phyloP scores from a whole-genome alignment of 1,284 basidiomycete species.

The Cutaneotrichosporon spelunceum region DNA sequence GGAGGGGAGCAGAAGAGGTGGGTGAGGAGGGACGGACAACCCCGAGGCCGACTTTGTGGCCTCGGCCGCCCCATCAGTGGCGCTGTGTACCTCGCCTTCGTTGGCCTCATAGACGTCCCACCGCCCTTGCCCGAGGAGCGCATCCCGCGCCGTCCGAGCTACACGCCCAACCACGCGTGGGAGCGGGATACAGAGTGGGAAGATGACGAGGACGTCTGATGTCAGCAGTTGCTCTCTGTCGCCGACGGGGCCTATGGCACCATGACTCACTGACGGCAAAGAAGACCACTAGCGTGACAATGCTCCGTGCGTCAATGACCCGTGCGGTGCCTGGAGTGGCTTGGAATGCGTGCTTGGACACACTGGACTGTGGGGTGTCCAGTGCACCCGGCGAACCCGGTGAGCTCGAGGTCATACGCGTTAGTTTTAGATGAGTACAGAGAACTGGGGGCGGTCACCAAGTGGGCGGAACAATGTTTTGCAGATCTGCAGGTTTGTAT shows the following conservation, averaged over 20 bases:
- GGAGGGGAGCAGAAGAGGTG: not conserved
- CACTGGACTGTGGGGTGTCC: not conserved
- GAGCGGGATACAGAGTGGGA: constrained; percentile 16
- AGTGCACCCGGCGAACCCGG: not conserved
- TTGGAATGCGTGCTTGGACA: not conserved
- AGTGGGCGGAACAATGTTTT: not conserved
- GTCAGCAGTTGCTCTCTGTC: constrained; percentile 1
- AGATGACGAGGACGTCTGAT: constrained; percentile 21
- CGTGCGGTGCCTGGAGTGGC: constrained; percentile 2
- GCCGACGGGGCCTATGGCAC: too few species aligned
- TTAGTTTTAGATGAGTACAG: not conserved
- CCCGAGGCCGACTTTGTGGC: not conserved
- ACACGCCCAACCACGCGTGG: constrained; percentile 3
- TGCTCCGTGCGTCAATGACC: constrained; percentile 51
- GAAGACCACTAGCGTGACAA: constrained; percentile 69
- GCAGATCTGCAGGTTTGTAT: not conserved
- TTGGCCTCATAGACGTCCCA: not conserved
- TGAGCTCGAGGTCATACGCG: not conserved
- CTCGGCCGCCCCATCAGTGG: too few species aligned
- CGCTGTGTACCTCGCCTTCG: too few species aligned
- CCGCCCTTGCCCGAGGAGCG: not conserved
- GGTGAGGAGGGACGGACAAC: not conserved
- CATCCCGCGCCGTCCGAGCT: not conserved
- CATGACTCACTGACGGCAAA: constrained; percentile 63
- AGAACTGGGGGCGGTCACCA: not conserved